Base-by-base conservation (phyloP, 352 stramenopile genomes). In the Globisporangium mamillatum region DNA sequence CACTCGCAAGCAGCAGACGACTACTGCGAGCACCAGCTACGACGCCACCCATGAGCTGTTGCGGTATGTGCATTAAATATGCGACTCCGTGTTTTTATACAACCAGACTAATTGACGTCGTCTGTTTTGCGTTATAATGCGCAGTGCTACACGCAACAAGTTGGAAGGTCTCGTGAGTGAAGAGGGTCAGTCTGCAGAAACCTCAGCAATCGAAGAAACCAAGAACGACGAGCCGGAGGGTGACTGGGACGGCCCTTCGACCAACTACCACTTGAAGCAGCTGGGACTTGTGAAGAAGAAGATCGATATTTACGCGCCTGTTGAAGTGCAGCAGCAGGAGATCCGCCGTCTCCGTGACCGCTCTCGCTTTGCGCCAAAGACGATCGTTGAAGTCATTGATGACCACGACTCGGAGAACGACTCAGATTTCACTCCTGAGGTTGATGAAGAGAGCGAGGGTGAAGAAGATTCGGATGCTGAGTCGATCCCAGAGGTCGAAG, bases 251-350 rank as follows among this genome's bases (percentile, higher is more conserved):
- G 75, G 79, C 57, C 84, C 86, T 9, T 80, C 75, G 22, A 92
- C 86, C 20, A 91, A 89, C 68, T 94, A 91, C 70, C 86, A 94
- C 63, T 67, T 91, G 12, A 92, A 92, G 72, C 84, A 92, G 52
- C 56, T 94, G n/a, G 84, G 86, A 20, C 71, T 92, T 2, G 72
- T 60, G 34, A 73, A 88, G 54, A 75, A 92, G 48, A 90, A 91
- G 72, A 80, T 94, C 65, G 86, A 94, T 67, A 94, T 94, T 48
- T 94, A 94, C 58, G 82, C 82, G 4, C 81, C 86, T 1, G 53
- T 89, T 20, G 73, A 82, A 7, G 80, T 88, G 57, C 84, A 94
- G 72, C 71, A 92, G 70, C 58, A 81, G 29, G 81, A 91, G 64
- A 75, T 93, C 27, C 81, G 83, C 14, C 82, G 80, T 22, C 71